phyloP scores from a whole-genome alignment of 495 filamentous ascomycete species.

The Paragyromitra xinjiangensis region DNA sequence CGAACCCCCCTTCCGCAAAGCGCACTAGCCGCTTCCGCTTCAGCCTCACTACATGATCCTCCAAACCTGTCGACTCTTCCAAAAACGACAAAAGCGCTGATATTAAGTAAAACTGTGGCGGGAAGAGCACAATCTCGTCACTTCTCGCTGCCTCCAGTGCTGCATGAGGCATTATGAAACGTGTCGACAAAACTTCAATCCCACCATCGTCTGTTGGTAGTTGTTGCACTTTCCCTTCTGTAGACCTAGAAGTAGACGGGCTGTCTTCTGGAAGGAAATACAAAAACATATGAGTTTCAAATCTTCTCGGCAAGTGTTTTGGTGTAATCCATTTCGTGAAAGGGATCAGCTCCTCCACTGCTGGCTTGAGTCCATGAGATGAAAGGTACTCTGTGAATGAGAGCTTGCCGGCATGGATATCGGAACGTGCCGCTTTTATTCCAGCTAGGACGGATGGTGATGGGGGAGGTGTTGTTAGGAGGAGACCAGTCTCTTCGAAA shows the following conservation, averaged over 20 bases:
- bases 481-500: conserved; percentile 92
- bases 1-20: conserved; percentile 67
- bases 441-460: conserved; percentile 63
- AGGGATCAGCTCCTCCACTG: conserved; percentile 71
- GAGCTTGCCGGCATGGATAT: conserved; percentile 69
- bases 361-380: conserved; percentile 12
- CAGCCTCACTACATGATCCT: conserved; percentile 55
- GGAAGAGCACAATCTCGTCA: conserved; percentile 83
- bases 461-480: conserved; percentile 70
- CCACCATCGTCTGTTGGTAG: conserved; percentile 83
- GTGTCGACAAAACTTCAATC: conserved; percentile 80
- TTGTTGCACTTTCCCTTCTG: conserved; percentile 60
- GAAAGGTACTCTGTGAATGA: conserved; percentile 67
- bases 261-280: conserved; percentile 76
- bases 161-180: conserved; percentile 72
- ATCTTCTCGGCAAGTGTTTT: conserved; percentile 72
- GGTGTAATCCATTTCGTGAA: conserved; percentile 96
- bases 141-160: conserved; percentile 72
- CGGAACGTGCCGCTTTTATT: conserved; percentile 69
- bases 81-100: conserved; percentile 71
- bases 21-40: conserved; percentile 54
- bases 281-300: conserved; percentile 94
- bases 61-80: conserved; percentile 58
- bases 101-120: conserved; percentile 86
- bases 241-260: neutral